Evolutionary conservation across 2,329 filamentous ascomycete genomes (phyloP), one percentile per base, ranked within the genome.

Genomic region (Onygenales sp.): DNA sequence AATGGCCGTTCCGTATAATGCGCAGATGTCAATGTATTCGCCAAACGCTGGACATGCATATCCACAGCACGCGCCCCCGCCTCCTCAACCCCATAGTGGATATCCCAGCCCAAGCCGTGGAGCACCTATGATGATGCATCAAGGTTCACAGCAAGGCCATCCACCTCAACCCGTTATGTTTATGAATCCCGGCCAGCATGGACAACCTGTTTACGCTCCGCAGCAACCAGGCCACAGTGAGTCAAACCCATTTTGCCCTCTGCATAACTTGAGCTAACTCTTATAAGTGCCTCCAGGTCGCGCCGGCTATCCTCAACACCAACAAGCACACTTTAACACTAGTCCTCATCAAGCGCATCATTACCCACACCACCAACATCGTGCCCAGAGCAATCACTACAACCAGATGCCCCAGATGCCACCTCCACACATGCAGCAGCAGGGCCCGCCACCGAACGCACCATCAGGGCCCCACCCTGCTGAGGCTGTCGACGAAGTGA

Each of bases 101-200:
- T 95, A 88, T 64, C 87, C 89, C n/a, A 96, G 92, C 66, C 92
- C 92, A 1, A 84, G 88, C 53, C 82, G 90, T 47, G 84, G 85
- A 17, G 88, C 93, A 10, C 85, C 88, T 2, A 89, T 94, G 84
- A 97, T 97, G 92, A 87, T 85, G 63, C 91, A 91, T 60, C 89
- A 95, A 72, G 88, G 88, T 52, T 96, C 91, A 32, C 92, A 96
- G 64, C 91, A 95, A 68, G 90, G 91, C 42, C 89, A 94, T 66
- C 76, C 77, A 53, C 76, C 77, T 47, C 75, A 83, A 74, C 63
- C 82, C 76, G 72, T 91, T 80, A 75, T 86, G 81, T 79, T 75
- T 58, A 88, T 91, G 84, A 87, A 84, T 62, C 85, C 85, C 43
- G 84, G 77, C 51, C 85, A 85, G 65, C 88, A 86, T 64, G 86